Base-by-base conservation (phyloP, 805 yeast species). In the Starmera dryadoides region DNA sequence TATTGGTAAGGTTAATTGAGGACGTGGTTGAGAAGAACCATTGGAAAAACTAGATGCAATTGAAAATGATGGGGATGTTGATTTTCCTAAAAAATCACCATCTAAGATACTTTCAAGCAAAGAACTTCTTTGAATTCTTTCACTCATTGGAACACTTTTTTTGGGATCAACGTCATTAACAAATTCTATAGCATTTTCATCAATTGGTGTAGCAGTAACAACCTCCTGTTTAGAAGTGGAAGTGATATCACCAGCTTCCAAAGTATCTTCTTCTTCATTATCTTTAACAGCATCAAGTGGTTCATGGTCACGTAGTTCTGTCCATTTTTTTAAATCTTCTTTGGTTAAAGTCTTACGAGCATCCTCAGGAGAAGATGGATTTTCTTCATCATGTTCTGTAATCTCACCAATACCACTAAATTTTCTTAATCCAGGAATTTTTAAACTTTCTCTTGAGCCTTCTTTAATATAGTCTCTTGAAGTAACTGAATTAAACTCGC, bases 31-130 rank as follows among this genome's bases (percentile, higher is more conserved):
- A 14, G 30, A 20, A 6, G 39, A 41, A 14, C 18, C n/a, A 20
- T 21, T 26, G 5, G 38, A 37, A 4, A 37, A 14, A 3, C 34
- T 18, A 6, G 43, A 41, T 6, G 41, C 7, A 2, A 41, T 28
- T n/a, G 43, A 41, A 21, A 31, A 41, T n/a, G 43, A 37, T 11
- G 43, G 43, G 10, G 43, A 41, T n/a, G 33, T 6, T 1, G 43
- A 41, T 31, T 17, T 33, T 31, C 18, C n/a, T 20, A 21, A 20
- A 10, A 28, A 22, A 12, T 17, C 15, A 11, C 33, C 29, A 12
- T 42, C 47, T 20, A 57, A 47, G 4, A 46, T 44, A 7, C 55
- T 50, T 30, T 55, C 60, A 14, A 56, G 42, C n/a, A 52, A 36
- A 3, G 60, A 58, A 20, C 48, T 46, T 20, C 56, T 46, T 31